These are phyloP conservation scores for Kodamaea sp. DNA, from an alignment of 1,139 yeast species.

Conservation along the genomic window DNA sequence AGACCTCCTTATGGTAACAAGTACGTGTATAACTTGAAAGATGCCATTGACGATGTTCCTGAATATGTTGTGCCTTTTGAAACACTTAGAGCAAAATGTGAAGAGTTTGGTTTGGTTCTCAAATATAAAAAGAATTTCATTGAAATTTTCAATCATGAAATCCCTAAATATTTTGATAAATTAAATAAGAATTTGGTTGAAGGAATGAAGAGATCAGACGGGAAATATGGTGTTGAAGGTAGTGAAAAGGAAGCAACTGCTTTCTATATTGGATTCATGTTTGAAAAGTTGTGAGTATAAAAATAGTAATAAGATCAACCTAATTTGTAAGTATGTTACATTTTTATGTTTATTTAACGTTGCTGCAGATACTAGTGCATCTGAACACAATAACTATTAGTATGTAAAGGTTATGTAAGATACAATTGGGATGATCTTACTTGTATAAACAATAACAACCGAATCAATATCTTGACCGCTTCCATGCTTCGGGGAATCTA, in stretches of 20 bases:
- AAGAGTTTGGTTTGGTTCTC: conserved; percentile 74
- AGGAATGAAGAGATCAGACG: conserved; percentile 71
- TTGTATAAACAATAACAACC: no score
- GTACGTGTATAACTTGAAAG: conserved; percentile 77
- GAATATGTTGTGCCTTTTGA: conserved; percentile 98
- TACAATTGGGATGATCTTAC: no score
- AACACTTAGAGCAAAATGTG: conserved; percentile 74
- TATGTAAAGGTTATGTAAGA: no score
- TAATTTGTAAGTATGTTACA: background rate
- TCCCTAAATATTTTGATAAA: conserved; percentile 58
- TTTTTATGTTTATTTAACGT: background rate
- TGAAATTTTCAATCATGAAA: conserved; percentile 77
- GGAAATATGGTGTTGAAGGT: conserved; percentile 82
- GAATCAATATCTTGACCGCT: no score
- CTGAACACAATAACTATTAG: no score
- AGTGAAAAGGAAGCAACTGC: conserved; percentile 88
- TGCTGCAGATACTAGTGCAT: no score
- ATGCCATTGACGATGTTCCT: conserved; percentile 95
- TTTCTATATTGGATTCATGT: conserved; percentile 76
- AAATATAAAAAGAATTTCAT: conserved; percentile 74
- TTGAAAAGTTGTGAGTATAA: conserved; percentile 43
- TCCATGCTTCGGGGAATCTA: no score
- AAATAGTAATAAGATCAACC: background rate
- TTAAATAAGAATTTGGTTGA: conserved; percentile 64
- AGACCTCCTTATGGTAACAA: conserved; percentile 78